These are phyloP conservation scores for Jacaranda mimosifolia DNA, from an alignment of 257 asterid genomes.

Conservation along the genomic window DNA sequence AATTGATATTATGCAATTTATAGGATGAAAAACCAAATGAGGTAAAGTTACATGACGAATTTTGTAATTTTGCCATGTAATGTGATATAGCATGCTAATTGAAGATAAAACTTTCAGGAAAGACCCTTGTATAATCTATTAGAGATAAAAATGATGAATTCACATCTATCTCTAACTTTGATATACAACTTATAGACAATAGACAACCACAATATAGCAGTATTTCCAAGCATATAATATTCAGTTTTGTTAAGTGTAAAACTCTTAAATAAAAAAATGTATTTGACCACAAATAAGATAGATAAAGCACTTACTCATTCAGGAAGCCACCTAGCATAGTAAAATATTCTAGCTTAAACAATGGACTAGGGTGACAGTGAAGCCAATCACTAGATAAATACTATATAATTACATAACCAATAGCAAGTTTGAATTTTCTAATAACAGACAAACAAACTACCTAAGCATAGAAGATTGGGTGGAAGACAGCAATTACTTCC, in stretches of 20 bases:
- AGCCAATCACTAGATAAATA: constrained; percentile 97
- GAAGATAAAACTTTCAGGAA: background rate
- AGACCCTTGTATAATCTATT: background rate
- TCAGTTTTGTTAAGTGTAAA: background rate
- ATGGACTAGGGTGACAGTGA: constrained; percentile 87
- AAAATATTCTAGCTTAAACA: constrained; percentile 80
- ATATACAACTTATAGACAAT: constrained; percentile 2
- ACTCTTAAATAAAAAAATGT: constrained; percentile 1
- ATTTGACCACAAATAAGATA: constrained; percentile 18
- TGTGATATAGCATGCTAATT: background rate
- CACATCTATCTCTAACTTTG: background rate
- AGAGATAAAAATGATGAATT: constrained; percentile 13
- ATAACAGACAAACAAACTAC: constrained; percentile 22
- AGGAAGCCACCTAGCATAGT: constrained; percentile 76
- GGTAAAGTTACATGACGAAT: too few species aligned
- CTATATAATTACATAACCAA: constrained; percentile 48
- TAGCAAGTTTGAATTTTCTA: constrained; percentile 29
- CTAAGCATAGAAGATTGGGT: constrained; percentile 4
- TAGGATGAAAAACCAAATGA: too few species aligned
- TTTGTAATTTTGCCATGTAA: too few species aligned
- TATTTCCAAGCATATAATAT: constrained; percentile 18
- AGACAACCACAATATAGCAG: background rate
- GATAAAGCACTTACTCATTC: constrained; percentile 67
- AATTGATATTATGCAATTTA: too few species aligned
- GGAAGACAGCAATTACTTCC: constrained; percentile 63